phyloP scores from a whole-genome alignment of 1,284 basidiomycete genomes.

The Trichosporon coremiiforme region DNA sequence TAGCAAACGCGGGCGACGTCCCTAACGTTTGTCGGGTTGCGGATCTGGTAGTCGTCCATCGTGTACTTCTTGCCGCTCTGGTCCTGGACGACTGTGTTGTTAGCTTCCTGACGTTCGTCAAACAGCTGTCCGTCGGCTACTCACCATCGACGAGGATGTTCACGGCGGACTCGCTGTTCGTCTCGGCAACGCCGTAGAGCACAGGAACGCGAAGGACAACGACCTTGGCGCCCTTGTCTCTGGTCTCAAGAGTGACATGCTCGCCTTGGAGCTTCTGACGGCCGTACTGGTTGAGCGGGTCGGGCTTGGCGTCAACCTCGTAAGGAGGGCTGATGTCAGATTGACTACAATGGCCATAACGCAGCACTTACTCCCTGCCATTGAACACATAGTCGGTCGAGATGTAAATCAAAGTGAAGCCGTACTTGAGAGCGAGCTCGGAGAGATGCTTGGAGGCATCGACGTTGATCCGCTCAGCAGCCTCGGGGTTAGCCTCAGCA shows the following conservation, averaged over 20 bases:
- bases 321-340: constrained; percentile 57
- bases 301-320: constrained; percentile 54
- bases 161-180: constrained; percentile 58
- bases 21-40: constrained; percentile 59
- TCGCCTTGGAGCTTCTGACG: constrained; percentile 54
- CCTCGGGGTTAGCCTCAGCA: constrained; percentile 57
- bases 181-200: constrained; percentile 56
- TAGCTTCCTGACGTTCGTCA: neutral
- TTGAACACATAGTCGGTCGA: constrained; percentile 58
- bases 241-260: constrained; percentile 42
- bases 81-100: constrained; percentile 51
- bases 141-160: constrained; percentile 57
- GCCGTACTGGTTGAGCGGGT: constrained; percentile 60
- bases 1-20: constrained; percentile 58
- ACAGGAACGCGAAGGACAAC: constrained; percentile 57
- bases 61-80: constrained; percentile 57
- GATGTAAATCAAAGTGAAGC: constrained; percentile 58
- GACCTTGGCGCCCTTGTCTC: constrained; percentile 40
- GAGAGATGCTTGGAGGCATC: constrained; percentile 57
- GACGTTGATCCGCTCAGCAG: constrained; percentile 58
- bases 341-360: too few relatives aligned
- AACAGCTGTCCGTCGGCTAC: constrained; percentile 17
- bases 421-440: constrained; percentile 39
- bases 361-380: constrained; percentile 43
- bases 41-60: constrained; percentile 57